Conservation (phyloP, 2,329 filamentous ascomycete species). For the Ascochyta viciae-villosae region DNA sequence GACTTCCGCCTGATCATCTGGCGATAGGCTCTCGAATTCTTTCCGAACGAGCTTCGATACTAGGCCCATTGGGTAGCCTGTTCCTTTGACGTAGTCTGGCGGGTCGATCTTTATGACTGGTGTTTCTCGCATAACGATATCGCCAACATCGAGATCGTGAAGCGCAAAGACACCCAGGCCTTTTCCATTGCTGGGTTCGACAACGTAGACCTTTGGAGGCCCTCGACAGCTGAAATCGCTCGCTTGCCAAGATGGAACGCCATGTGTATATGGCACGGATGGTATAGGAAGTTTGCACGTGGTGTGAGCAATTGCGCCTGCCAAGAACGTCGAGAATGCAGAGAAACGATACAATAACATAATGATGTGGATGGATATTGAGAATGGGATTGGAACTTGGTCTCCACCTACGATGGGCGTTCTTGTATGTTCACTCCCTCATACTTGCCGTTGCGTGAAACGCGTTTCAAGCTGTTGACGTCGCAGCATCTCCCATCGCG, state of each 20-base stretch:
- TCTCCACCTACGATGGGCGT: background rate
- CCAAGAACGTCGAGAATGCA: background rate
- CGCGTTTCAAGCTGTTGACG: conserved; percentile 19
- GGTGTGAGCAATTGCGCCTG: conserved; percentile 2
- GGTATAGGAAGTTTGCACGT: conserved; percentile 21
- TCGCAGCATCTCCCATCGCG: conserved; percentile 11
- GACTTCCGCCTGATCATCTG: conserved; percentile 30
- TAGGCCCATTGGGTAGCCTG: conserved; percentile 34
- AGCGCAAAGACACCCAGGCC: conserved; percentile 54
- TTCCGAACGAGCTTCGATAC: conserved; percentile 30
- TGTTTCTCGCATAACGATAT: conserved; percentile 50
- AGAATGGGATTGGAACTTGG: background rate
- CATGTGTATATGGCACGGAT: conserved; percentile 9
- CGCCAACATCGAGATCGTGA: conserved; percentile 46
- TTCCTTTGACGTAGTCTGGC: conserved; percentile 34
- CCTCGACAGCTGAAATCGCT: conserved; percentile 32
- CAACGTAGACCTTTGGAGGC: conserved; percentile 34
- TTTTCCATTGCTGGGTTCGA: conserved; percentile 47
- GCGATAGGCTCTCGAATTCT: conserved; percentile 35
- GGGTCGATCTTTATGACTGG: conserved; percentile 47
- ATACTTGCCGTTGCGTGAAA: conserved; percentile 9
- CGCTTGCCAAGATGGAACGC: conserved; percentile 23
- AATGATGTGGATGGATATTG: background rate
- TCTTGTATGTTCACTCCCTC: conserved; percentile 3
- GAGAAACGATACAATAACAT: background rate